Percentiles rank a stretch among this genome's conserved stretches.
phyloP scores from a whole-genome alignment of 2,329 filamentous ascomycete species.

The Monosporascus ibericus region DNA sequence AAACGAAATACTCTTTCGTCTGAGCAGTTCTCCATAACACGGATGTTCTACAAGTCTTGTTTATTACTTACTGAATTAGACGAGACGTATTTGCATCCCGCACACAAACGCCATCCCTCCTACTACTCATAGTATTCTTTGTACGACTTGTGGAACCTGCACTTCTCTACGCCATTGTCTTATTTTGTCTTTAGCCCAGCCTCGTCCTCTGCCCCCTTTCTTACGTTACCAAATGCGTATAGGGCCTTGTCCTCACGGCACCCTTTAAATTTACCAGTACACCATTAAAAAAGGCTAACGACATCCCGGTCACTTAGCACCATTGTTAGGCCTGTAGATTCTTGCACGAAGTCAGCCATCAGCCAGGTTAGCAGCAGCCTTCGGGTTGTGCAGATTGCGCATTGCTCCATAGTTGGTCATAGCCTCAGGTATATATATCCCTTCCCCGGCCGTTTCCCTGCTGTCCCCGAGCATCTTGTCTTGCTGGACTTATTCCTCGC shows the following conservation, averaged over 20 bases:
- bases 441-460: no score
- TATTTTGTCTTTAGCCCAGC: background rate
- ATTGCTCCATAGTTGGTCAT: background rate
- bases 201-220: background rate
- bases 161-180: background rate
- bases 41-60: background rate
- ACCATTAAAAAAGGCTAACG: background rate
- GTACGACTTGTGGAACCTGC: background rate
- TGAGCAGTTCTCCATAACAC: background rate
- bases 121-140: background rate
- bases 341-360: background rate
- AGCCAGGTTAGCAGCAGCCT: background rate
- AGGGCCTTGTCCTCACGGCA: background rate
- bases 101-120: background rate
- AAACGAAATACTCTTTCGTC: no score
- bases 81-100: background rate
- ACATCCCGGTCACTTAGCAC: no score
- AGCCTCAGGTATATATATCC: background rate
- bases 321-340: background rate
- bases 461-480: no score
- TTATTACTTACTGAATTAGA: background rate
- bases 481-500: no score
- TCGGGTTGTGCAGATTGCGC: background rate
- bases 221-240: background rate
- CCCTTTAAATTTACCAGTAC: background rate